These are phyloP conservation scores for Boletus tylopilopsis DNA, from an alignment of 768 basidiomycete species.

Conservation along the genomic window DNA sequence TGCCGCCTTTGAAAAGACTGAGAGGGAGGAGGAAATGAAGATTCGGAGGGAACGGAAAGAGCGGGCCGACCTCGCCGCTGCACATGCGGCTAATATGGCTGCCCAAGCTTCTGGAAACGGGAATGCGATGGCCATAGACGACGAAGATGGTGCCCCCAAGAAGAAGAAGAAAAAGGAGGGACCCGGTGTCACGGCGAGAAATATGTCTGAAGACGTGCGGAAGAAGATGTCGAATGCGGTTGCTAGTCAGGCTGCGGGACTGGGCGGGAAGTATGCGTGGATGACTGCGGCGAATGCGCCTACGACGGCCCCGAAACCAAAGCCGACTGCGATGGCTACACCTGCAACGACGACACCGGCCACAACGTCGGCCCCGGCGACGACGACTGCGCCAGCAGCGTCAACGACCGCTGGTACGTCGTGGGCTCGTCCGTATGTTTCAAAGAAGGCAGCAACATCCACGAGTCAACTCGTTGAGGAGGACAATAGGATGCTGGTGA, in stretches of 20 bases:
- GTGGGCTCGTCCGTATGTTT: conserved; percentile 65
- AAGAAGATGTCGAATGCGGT: conserved; percentile 92
- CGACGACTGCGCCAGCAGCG: conserved; percentile 31
- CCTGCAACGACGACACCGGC: conserved; percentile 24
- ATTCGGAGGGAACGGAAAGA: conserved; percentile 76
- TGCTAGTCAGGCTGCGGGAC: conserved; percentile 83
- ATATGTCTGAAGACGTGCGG: conserved; percentile 87
- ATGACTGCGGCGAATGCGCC: conserved; percentile 66
- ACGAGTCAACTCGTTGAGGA: conserved; percentile 46
- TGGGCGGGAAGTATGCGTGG: conserved; percentile 83
- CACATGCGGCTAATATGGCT: conserved; percentile 60
- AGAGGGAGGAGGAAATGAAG: conserved; percentile 80
- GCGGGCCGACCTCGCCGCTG: conserved; percentile 66
- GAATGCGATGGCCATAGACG: conserved; percentile 32
- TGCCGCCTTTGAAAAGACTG: conserved; percentile 66
- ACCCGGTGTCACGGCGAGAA: conserved; percentile 78
- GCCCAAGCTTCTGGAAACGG: conserved; percentile 46
- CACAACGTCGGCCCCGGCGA: conserved; percentile 28
- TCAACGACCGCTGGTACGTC: conserved; percentile 29
- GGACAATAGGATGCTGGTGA: conserved; percentile 56
- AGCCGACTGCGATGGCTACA: conserved; percentile 32
- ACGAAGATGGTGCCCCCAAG: conserved; percentile 62
- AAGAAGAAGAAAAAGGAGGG: conserved; percentile 81
- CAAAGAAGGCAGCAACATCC: conserved; percentile 39
- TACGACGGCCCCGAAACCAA: conserved; percentile 38